These are phyloP conservation scores for Fusarium cyanostomum DNA, from an alignment of 2,329 filamentous ascomycete genomes.

Conservation along the genomic window DNA sequence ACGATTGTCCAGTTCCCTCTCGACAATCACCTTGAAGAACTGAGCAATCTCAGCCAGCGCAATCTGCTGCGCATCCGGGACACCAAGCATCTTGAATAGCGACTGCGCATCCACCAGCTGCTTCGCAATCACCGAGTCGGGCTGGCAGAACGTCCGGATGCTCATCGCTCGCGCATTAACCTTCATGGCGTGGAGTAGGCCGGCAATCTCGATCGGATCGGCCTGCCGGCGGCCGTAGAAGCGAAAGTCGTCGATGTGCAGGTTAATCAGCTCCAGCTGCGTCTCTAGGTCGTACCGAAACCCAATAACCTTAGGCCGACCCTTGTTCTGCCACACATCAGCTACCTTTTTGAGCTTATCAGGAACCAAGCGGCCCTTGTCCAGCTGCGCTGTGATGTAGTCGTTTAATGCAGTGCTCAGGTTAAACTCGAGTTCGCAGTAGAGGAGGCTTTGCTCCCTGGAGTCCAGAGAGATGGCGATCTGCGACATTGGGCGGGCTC, in stretches of 20 bases:
- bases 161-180: constrained; percentile 62
- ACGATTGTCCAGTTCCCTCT: constrained; percentile 53
- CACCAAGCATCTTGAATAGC: constrained; percentile 60
- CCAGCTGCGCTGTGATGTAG: constrained; percentile 63
- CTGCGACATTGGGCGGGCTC: constrained; percentile 43
- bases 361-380: constrained; percentile 63
- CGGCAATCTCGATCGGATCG: constrained; percentile 54
- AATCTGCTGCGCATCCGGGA: constrained; percentile 54
- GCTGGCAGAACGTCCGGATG: constrained; percentile 66
- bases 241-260: constrained; percentile 62
- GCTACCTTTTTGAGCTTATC: constrained; percentile 62
- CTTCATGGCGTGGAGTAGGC: constrained; percentile 62
- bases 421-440: constrained; percentile 67
- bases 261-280: constrained; percentile 63
- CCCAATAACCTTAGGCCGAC: constrained; percentile 63
- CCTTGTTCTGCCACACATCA: constrained; percentile 62
- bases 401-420: constrained; percentile 61
- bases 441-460: constrained; percentile 67
- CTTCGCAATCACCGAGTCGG: constrained; percentile 66
- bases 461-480: constrained; percentile 62
- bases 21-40: constrained; percentile 64
- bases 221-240: constrained; percentile 62
- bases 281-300: constrained; percentile 70
- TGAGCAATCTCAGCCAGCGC: constrained; percentile 60
- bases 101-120: constrained; percentile 64